Evolutionary conservation across 306 rosid species (phyloP), one percentile per base, ranked within the genome.

Genomic region (Astragalus membranaceus): DNA sequence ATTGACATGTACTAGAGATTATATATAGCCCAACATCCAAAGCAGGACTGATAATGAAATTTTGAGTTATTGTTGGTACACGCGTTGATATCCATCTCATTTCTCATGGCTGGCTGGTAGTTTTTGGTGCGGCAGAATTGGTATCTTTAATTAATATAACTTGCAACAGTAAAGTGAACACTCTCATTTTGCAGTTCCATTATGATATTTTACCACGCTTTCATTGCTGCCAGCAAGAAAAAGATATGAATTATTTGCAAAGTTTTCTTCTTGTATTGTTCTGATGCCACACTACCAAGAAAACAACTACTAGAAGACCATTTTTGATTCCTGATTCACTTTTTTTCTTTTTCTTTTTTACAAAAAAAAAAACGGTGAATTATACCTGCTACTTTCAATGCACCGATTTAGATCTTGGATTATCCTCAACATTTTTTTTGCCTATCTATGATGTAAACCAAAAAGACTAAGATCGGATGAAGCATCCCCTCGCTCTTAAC

Each of bases 41-140:
- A 77, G 61, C 66, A 55, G 37, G 61, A 76, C 5, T 50, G 75
- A 43, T 26, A 49, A 13, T 10, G 57, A 71, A 72, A 39, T 7
- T n/a, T 2, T 49, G 10, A 13, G 54, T 49, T 49, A 15, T 49
- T 13, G 54, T 49, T 49, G 54, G 54, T 26, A 72, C 54, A 59
- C 69, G 10, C 52, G 35, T 69, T 57, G 80, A 64, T 75, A 82
- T 73, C 79, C 85, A 61, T 44, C 30, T 2, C 30, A 39, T 39
- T 7, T 39, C 48, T 29, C n/a, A 53, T 46, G 30, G 62, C 56
- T 46, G 30, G 62, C 56, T 69, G 70, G 70, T 44, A 63, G 68
- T 8, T 63, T 68, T 43, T 48, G 55, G 32, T 65, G 44, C 58
- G 47, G 41, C 61, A 66, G n/a, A 63, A 63, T 30, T 33, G 41